Evolutionary conservation across 2,329 filamentous ascomycete species (phyloP).

Genomic region (Colletotrichum horii): DNA sequence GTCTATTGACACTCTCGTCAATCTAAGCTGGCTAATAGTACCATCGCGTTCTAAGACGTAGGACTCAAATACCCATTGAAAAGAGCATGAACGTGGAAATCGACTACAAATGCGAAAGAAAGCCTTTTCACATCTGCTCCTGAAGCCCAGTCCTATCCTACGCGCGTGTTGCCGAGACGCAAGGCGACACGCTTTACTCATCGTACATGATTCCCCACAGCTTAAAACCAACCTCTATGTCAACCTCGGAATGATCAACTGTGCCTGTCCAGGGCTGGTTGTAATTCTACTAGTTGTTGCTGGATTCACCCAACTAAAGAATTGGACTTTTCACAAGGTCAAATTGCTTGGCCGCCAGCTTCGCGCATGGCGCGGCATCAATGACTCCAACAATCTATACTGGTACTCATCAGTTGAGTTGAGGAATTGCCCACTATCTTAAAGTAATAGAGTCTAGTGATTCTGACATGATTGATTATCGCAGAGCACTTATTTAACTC

Average conservation of each 20-base stretch:
- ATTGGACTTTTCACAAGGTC: neutral
- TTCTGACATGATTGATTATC: neutral
- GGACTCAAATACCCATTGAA: neutral
- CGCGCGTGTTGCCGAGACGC: neutral
- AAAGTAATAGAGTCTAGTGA: neutral
- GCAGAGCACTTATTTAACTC: neutral
- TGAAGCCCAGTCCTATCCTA: neutral
- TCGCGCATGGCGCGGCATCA: neutral
- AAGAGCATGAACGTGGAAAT: fast-evolving
- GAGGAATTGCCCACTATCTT: fast-evolving
- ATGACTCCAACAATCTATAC: neutral
- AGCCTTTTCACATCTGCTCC: neutral
- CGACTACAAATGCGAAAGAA: neutral
- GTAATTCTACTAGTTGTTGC: neutral
- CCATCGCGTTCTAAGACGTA: neutral
- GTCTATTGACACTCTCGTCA: neutral
- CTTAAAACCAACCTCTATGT: neutral
- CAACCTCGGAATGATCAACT: neutral
- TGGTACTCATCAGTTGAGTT: neutral
- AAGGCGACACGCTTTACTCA: neutral
- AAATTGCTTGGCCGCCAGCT: neutral
- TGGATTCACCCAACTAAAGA: neutral
- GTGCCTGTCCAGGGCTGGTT: neutral
- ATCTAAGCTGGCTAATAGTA: fast-evolving
- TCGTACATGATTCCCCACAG: neutral